Conservation (phyloP, 2,329 filamentous ascomycete species). For the Talaromyces pinophilus region DNA sequence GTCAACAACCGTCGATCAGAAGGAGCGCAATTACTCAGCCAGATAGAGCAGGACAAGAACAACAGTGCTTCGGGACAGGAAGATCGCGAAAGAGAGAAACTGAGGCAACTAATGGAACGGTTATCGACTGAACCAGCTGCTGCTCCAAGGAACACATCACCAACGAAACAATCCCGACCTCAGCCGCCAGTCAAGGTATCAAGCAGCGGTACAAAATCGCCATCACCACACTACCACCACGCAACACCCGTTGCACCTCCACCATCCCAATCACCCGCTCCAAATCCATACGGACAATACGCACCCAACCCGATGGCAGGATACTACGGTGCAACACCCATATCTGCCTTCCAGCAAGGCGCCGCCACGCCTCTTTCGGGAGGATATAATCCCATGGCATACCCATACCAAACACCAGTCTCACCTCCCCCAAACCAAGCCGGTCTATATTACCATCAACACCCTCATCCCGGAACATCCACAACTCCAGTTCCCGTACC, state of each 20-base stretch:
- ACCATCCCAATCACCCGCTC: slow-evolving; percentile 40
- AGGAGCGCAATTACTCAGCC: slow-evolving; percentile 81
- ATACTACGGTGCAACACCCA: slow-evolving; percentile 33
- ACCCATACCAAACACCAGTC: slow-evolving; percentile 46
- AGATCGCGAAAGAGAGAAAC: slow-evolving; percentile 80
- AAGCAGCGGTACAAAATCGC: slow-evolving; percentile 39
- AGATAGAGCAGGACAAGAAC: slow-evolving; percentile 79
- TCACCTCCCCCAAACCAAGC: slow-evolving; percentile 47
- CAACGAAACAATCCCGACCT: slow-evolving; percentile 41
- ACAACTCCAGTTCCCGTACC: slow-evolving; percentile 16
- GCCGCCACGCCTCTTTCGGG: slow-evolving; percentile 45
- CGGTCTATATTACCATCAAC: slow-evolving; percentile 31
- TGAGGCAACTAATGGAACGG: slow-evolving; percentile 89
- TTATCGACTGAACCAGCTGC: slow-evolving; percentile 74
- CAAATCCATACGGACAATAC: slow-evolving; percentile 42
- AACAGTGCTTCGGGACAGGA: slow-evolving; percentile 62
- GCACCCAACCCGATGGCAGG: slow-evolving; percentile 29
- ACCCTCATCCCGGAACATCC: slow-evolving; percentile 19
- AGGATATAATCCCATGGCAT: slow-evolving; percentile 55
- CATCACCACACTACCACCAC: slow-evolving; percentile 40
- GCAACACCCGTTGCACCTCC: slow-evolving; percentile 30
- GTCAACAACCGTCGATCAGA: slow-evolving; percentile 92
- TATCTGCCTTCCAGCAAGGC: slow-evolving; percentile 43
- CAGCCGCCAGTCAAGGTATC: slow-evolving; percentile 30
- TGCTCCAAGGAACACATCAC: slow-evolving; percentile 29